Conservation (phyloP, 768 basidiomycete genomes). For the Panus rudis region DNA sequence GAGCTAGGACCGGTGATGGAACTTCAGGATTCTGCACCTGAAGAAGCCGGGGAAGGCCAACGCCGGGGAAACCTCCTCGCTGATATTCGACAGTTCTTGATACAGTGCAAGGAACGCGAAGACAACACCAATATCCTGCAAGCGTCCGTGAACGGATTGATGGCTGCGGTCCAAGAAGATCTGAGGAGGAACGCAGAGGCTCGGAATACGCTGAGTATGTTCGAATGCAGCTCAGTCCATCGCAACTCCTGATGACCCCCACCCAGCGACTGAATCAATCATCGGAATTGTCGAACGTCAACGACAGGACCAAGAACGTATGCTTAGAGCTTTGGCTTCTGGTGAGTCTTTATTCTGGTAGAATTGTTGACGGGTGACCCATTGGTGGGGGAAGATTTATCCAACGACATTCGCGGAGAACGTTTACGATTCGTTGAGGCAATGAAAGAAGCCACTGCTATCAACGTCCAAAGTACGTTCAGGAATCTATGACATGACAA, state of each 20-base stretch:
- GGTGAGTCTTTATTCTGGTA: slow-evolving; percentile 33
- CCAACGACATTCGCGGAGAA: slow-evolving; percentile 81
- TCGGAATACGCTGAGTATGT: slow-evolving; percentile 32
- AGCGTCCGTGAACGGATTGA: slow-evolving; percentile 29
- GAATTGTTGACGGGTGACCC: neutral
- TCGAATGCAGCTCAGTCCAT: neutral
- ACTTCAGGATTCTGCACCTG: slow-evolving; percentile 13
- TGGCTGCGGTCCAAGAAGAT: slow-evolving; percentile 35
- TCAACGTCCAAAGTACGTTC: slow-evolving; percentile 69
- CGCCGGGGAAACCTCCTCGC: slow-evolving; percentile 28
- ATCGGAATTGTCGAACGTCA: slow-evolving; percentile 62
- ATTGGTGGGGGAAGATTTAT: slow-evolving; percentile 59
- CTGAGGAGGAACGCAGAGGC: slow-evolving; percentile 32
- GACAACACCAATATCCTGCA: slow-evolving; percentile 25
- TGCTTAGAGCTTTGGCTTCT: slow-evolving; percentile 57
- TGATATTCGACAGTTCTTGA: slow-evolving; percentile 30
- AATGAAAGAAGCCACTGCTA: slow-evolving; percentile 89
- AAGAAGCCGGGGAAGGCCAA: slow-evolving; percentile 3
- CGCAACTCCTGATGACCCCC: neutral
- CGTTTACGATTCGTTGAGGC: slow-evolving; percentile 83
- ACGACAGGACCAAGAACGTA: slow-evolving; percentile 61
- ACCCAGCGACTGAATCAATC: slow-evolving; percentile 48
- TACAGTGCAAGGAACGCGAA: slow-evolving; percentile 25
- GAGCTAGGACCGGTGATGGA: slow-evolving; percentile 35
- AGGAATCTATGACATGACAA: slow-evolving; percentile 6